These are phyloP conservation scores for Theobroma cacao DNA, from an alignment of 345 rosid species.

Conservation along the genomic window DNA sequence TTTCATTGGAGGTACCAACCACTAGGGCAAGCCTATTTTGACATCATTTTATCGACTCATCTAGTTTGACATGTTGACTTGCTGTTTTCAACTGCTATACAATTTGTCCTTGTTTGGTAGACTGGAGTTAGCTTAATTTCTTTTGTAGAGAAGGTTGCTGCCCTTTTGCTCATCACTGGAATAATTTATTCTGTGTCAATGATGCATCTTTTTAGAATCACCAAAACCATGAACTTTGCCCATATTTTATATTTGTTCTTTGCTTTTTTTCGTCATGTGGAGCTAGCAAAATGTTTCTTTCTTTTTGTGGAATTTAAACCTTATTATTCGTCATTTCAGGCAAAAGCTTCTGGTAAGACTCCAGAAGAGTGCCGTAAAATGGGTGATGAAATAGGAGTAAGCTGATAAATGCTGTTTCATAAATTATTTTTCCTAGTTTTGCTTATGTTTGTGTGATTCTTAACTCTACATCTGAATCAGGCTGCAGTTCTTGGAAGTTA, in stretches of 20 bases:
- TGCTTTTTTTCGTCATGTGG: neutral
- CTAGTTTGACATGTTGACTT: neutral
- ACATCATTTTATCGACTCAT: neutral
- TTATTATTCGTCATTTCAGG: slow-evolving; percentile 45
- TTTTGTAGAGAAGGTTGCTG: neutral
- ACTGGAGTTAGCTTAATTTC: neutral
- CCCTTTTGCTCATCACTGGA: neutral
- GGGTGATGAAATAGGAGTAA: slow-evolving; percentile 81
- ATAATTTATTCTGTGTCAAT: neutral
- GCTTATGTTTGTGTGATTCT: slow-evolving; percentile 26
- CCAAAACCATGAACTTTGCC: neutral
- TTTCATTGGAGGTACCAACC: neutral
- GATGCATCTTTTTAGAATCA: neutral
- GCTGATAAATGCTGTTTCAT: slow-evolving; percentile 27
- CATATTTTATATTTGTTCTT: neutral
- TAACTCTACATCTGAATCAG: slow-evolving; percentile 45
- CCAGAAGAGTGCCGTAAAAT: slow-evolving; percentile 53
- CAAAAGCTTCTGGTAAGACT: slow-evolving; percentile 84
- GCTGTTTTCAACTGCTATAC: neutral
- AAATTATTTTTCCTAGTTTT: slow-evolving; percentile 20
- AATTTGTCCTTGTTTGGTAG: neutral
- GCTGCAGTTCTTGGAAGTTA: slow-evolving; percentile 71
- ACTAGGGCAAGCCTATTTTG: neutral
- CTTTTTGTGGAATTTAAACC: neutral
- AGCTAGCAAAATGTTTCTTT: neutral